Percentiles rank a stretch among this genome's conserved stretches.
Conservation (phyloP, 1,284 basidiomycete species). For the Erythrobasidium hasegawianum region DNA sequence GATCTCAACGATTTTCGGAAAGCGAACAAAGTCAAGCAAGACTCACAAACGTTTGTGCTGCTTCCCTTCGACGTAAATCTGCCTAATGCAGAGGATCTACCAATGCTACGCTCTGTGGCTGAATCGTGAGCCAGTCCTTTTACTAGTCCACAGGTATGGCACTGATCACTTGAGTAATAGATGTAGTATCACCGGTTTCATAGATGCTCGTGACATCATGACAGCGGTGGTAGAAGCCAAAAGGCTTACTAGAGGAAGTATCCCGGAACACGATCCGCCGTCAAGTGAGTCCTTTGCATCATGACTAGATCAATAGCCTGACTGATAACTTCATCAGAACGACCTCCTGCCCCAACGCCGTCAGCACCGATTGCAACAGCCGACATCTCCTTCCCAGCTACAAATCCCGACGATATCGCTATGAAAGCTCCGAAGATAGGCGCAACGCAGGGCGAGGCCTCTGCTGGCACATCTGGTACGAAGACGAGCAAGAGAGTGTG, state of each 20-base stretch:
- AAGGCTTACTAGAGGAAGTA: background rate
- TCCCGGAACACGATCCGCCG: background rate
- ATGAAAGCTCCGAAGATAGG: slow-evolving; percentile 5
- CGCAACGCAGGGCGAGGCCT: background rate
- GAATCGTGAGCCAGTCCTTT: background rate
- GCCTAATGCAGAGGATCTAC: background rate
- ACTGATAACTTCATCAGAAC: background rate
- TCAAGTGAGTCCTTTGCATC: background rate
- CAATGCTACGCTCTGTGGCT: background rate
- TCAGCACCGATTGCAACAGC: slow-evolving; percentile 15
- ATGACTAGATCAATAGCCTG: background rate
- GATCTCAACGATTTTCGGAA: background rate
- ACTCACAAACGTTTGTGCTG: background rate
- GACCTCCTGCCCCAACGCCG: background rate
- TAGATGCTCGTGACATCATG: background rate
- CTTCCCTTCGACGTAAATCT: background rate
- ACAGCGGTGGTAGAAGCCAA: background rate
- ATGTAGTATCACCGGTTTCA: background rate
- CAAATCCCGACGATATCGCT: slow-evolving; percentile 14
- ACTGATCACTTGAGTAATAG: background rate
- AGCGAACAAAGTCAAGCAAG: background rate
- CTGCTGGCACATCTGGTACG: background rate
- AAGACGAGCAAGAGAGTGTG: slow-evolving; percentile 11
- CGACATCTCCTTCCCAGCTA: slow-evolving; percentile 24
- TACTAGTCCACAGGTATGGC: too few relatives aligned